Percentiles rank a stretch among this genome's conserved stretches.
Evolutionary conservation across 345 rosid species (phyloP).

Genomic region (Populus nigra): DNA sequence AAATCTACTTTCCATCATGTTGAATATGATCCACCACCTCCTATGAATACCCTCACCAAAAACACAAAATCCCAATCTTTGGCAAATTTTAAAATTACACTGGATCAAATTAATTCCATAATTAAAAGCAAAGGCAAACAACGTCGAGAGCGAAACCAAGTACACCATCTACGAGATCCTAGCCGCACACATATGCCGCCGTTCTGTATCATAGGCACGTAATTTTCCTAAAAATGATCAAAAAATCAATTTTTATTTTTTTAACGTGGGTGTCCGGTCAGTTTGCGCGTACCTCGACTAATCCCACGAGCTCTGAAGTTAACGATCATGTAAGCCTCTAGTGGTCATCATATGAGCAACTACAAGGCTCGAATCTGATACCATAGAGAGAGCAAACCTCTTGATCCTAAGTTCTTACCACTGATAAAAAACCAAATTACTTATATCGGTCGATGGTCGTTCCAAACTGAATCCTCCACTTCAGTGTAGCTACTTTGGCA

Average conservation of each 20-base stretch:
- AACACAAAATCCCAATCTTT: background rate
- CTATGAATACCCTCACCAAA: background rate
- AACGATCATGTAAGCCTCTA: no score
- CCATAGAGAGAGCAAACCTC: no score
- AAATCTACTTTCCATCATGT: background rate
- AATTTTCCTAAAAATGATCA: background rate
- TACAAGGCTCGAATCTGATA: no score
- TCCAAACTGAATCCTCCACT: conserved; percentile 8
- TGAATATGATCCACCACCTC: background rate
- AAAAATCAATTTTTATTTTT: no score
- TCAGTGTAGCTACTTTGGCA: conserved; percentile 3
- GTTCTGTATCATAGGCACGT: conserved; percentile 6
- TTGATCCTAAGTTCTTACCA: no score
- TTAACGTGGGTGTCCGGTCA: no score
- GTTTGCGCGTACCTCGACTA: no score
- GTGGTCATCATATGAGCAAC: no score
- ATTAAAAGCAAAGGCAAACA: background rate
- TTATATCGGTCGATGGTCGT: background rate
- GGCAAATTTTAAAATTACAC: background rate
- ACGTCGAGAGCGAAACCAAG: background rate
- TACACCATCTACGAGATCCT: conserved; percentile 6
- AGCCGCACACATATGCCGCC: conserved; percentile 21
- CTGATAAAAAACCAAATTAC: background rate
- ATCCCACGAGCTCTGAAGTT: no score
- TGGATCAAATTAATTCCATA: background rate